Conservation (phyloP, 257 asterid species). For the Apocynum venetum region DNA sequence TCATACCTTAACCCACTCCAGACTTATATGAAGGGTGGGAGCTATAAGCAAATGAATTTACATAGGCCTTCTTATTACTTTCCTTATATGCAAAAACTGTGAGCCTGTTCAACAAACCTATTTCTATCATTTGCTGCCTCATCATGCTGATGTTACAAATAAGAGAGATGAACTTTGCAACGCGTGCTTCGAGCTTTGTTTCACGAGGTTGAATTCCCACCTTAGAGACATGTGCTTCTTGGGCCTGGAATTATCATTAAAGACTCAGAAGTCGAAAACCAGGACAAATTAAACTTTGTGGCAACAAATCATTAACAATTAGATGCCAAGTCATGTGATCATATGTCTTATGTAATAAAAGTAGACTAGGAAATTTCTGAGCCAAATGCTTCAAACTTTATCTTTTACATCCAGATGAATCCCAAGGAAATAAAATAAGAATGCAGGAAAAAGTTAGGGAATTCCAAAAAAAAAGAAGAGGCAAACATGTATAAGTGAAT, state of each 20-base stretch:
- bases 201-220: slow-evolving; percentile 46
- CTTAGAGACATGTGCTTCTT: slow-evolving; percentile 25
- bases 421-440: background rate
- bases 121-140: slow-evolving; percentile 96
- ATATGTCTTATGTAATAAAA: background rate
- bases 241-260: slow-evolving; percentile 37
- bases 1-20: background rate
- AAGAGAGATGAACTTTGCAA: slow-evolving; percentile 85
- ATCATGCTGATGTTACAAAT: slow-evolving; percentile 88
- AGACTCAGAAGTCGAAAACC: slow-evolving; percentile 10
- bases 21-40: background rate
- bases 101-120: slow-evolving; percentile 43
- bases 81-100: background rate
- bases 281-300: background rate
- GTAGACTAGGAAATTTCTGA: background rate
- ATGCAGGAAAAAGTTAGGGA: no score
- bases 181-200: slow-evolving; percentile 66
- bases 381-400: background rate
- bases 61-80: background rate
- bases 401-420: no score
- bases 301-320: background rate
- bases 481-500: background rate
- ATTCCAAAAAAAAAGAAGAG: background rate
- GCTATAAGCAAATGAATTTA: background rate
- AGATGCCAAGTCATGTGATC: background rate